These are phyloP conservation scores for Dactylonectria macrodidyma DNA, from an alignment of 2,329 filamentous ascomycete species.

Conservation along the genomic window DNA sequence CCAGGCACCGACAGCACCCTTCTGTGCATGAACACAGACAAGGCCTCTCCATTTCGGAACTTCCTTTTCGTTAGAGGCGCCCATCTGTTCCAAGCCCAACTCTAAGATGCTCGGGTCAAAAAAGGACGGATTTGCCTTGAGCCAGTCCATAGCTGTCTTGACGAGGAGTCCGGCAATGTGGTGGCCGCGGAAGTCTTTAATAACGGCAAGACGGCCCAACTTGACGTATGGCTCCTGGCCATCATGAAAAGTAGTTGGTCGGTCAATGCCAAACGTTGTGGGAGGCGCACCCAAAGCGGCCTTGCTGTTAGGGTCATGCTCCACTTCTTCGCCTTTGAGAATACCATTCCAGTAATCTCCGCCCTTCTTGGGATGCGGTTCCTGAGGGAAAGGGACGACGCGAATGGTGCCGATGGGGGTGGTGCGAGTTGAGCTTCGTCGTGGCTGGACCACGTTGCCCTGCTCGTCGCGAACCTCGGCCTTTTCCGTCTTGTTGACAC, in stretches of 20 bases:
- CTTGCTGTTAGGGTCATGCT: conserved; percentile 18
- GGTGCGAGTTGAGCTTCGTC: conserved; percentile 60
- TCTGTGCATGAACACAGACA: conserved; percentile 85
- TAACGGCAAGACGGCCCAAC: conserved; percentile 82
- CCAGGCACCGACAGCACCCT: conserved; percentile 76
- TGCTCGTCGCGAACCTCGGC: conserved; percentile 60
- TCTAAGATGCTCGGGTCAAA: conserved; percentile 66
- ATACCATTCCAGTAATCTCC: conserved; percentile 64
- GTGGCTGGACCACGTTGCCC: conserved; percentile 58
- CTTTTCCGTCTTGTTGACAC: conserved; percentile 64
- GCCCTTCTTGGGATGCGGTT: conserved; percentile 70
- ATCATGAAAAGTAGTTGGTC: conserved; percentile 68
- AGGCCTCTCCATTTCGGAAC: conserved; percentile 80
- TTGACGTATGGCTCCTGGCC: conserved; percentile 84
- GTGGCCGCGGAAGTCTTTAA: conserved; percentile 75
- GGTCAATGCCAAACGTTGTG: conserved; percentile 54
- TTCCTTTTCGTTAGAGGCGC: conserved; percentile 54
- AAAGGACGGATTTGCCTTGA: conserved; percentile 70
- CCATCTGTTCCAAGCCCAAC: conserved; percentile 61
- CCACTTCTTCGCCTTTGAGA: conserved; percentile 48
- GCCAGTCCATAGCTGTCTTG: conserved; percentile 77
- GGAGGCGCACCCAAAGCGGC: conserved; percentile 10
- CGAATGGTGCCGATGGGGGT: conserved; percentile 81
- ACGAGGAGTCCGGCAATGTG: conserved; percentile 78
- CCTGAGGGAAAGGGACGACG: conserved; percentile 85